Base-by-base conservation (phyloP, 176 grass and related monocot species). In the Otatea glauca region DNA sequence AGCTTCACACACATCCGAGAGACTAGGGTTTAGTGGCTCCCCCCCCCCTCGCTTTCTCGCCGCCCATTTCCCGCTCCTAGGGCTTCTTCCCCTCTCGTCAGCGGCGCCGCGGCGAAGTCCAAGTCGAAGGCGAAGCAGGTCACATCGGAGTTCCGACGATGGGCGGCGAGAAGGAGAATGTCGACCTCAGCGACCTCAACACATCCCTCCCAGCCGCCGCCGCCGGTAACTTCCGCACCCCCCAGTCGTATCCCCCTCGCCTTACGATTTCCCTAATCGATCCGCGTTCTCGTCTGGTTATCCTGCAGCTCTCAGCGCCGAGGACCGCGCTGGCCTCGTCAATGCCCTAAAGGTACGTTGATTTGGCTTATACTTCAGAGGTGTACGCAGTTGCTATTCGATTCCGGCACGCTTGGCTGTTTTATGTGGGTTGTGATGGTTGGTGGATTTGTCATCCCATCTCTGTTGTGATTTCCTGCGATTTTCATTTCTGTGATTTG, bases 301-400 rank as follows among this genome's bases (percentile, higher is more conserved):
- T 65, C 5, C 13, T 76, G 15, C 82, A 94, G 92, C 88, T 29
- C 84, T 94, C 85, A 92, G 88, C 72, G 80, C 83, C 45, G 85
- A 92, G 67, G 94, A 97, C 58, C 85, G 91, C 78, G 92, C 83
- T n/a, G 92, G 85, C 38, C 69, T 92, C 43, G 89, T 94, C 67
- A 92, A 86, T 84, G 88, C 91, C 72, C 78, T 93, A 17, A 93
- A 93, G 91, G 92, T 90, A 7, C 18, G 81, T 43, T 38, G 87
- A 80, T 85, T 84, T 49, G 38, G 69, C 61, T 70, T 25, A 24
- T 20, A 16, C 34, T 59, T 41, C 55, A 0, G 20, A 15, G 24
- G 13, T 8, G 2, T 21, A 0, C 47, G 13, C 38, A 9, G 11
- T 70, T 70, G 0, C 37, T 29, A 39, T 41, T 38, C 38, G 32